These are phyloP conservation scores for Fusarium nanum DNA, from an alignment of 2,329 filamentous ascomycete genomes.

Conservation along the genomic window DNA sequence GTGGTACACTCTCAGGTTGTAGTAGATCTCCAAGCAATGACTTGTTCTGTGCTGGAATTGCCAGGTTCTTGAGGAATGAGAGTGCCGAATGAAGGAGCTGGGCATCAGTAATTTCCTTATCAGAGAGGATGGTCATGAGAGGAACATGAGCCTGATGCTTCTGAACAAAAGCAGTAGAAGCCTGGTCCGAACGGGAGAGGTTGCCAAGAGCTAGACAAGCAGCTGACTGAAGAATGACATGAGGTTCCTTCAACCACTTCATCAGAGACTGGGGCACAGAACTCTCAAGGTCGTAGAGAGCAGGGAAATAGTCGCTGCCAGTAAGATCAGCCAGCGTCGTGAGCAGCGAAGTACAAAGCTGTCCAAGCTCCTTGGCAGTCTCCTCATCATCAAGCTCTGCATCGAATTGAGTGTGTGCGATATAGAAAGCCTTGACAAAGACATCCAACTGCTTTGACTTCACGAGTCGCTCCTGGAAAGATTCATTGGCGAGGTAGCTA, in stretches of 20 bases:
- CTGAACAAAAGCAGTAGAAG: slow-evolving; percentile 63
- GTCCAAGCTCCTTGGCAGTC: slow-evolving; percentile 56
- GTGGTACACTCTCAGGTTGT: slow-evolving; percentile 59
- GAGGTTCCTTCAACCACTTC: slow-evolving; percentile 58
- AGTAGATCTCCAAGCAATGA: slow-evolving; percentile 61
- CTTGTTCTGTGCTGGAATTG: slow-evolving; percentile 69
- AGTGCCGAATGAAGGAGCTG: slow-evolving; percentile 69
- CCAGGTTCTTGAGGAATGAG: slow-evolving; percentile 73
- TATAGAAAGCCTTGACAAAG: slow-evolving; percentile 62
- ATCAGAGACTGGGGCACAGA: slow-evolving; percentile 57
- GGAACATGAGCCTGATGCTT: slow-evolving; percentile 55
- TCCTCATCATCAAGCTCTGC: slow-evolving; percentile 60
- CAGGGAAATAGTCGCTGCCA: slow-evolving; percentile 60
- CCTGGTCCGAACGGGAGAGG: slow-evolving; percentile 67
- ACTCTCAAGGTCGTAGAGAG: slow-evolving; percentile 56
- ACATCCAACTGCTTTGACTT: slow-evolving; percentile 52
- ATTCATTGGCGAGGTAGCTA: slow-evolving; percentile 66
- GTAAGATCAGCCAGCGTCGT: slow-evolving; percentile 65
- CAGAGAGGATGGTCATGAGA: slow-evolving; percentile 59
- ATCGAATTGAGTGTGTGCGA: slow-evolving; percentile 59
- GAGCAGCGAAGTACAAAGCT: slow-evolving; percentile 63
- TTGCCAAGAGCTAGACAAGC: slow-evolving; percentile 73
- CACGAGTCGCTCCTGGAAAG: slow-evolving; percentile 63
- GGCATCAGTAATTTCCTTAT: slow-evolving; percentile 55
- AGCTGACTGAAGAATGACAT: slow-evolving; percentile 63